These are phyloP conservation scores for Schizochytrium sp. DNA, from an alignment of 108 stramenopile genomes.

Conservation along the genomic window DNA sequence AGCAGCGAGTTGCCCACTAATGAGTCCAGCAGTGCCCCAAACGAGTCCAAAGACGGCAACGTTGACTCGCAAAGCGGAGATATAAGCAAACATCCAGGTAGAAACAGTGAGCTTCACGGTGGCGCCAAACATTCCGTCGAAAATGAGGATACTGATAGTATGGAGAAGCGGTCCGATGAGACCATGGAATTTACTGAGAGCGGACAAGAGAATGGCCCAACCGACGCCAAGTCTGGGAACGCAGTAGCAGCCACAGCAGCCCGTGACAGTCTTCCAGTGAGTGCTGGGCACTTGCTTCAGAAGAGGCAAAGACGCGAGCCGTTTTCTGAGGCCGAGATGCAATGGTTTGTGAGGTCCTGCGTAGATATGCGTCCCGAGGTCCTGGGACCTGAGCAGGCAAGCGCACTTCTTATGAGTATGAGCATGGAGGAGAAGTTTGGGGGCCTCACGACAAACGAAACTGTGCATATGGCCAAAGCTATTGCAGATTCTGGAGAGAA, in stretches of 20 bases:
- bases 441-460: background rate
- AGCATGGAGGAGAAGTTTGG: background rate
- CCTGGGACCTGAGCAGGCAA: constrained; percentile 28
- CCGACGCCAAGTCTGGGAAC: background rate
- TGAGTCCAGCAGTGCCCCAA: too few species aligned
- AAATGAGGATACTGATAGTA: too few species aligned
- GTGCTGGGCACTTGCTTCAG: background rate
- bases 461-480: constrained; percentile 43
- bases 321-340: background rate
- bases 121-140: too few species aligned
- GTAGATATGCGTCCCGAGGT: constrained; percentile 37
- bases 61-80: too few species aligned
- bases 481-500: constrained; percentile 37
- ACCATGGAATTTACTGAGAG: too few species aligned
- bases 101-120: too few species aligned
- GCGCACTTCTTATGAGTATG: constrained; percentile 18
- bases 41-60: too few species aligned
- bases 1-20: too few species aligned
- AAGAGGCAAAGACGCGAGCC: background rate
- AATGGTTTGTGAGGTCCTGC: constrained; percentile 5
- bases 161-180: too few species aligned
- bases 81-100: too few species aligned
- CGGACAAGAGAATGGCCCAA: too few species aligned
- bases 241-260: background rate
- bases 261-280: background rate